A percentile compares a stretch with the other conserved stretches of the same genome.
phyloP scores from a whole-genome alignment of 2,329 filamentous ascomycete species.

The Ceratocystiopsis brevicomis region DNA sequence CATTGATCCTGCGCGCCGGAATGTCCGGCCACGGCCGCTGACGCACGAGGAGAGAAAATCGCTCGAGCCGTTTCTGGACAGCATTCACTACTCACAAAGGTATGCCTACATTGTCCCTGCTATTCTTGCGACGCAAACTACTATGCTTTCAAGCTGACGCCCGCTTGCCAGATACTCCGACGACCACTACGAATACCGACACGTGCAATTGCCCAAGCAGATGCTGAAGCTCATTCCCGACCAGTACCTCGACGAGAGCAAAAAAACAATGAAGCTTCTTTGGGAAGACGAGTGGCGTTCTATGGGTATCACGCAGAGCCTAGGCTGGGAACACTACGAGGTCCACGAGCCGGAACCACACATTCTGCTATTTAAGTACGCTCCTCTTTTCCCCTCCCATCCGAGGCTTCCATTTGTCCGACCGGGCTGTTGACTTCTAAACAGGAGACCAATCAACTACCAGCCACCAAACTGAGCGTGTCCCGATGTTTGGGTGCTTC shows the following conservation, averaged over 20 bases:
- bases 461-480: constrained; percentile 33
- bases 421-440: constrained; percentile 1
- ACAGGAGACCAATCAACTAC: constrained; percentile 67
- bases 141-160: not conserved
- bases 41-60: constrained; percentile 64
- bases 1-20: constrained; percentile 71
- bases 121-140: not conserved
- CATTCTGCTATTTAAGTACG: constrained; percentile 95
- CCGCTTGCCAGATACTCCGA: constrained; percentile 58
- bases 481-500: not conserved
- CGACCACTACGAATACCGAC: constrained; percentile 84
- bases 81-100: constrained; percentile 68
- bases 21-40: constrained; percentile 65
- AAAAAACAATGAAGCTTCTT: constrained; percentile 85
- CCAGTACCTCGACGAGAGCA: constrained; percentile 42
- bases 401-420: not conserved
- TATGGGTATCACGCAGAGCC: constrained; percentile 93
- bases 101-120: constrained; percentile 37
- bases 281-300: constrained; percentile 99
- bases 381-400: constrained; percentile 8
- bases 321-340: constrained; percentile 98
- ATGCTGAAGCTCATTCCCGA: constrained; percentile 96
- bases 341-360: constrained; percentile 97
- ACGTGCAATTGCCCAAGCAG: constrained; percentile 91
- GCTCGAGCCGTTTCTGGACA: constrained; percentile 79